These are phyloP conservation scores for Neurospora sp. DNA, from an alignment of 2,329 filamentous ascomycete species.

Conservation along the genomic window DNA sequence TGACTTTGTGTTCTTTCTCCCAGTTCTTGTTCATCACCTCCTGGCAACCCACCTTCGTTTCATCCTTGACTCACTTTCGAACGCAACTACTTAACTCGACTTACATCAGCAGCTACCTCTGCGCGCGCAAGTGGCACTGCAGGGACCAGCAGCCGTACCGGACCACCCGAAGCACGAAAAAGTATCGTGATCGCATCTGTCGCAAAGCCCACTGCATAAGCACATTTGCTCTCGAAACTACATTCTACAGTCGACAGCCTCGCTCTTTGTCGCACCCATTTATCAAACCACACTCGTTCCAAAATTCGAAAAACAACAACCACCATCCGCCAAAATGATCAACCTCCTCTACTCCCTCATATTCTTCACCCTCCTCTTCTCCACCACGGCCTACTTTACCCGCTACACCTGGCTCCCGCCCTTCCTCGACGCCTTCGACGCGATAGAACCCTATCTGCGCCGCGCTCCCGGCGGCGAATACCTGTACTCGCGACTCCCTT, in stretches of 20 bases:
- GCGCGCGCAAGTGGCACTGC: not conserved
- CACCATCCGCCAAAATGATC: constrained; percentile 43
- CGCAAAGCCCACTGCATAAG: not conserved
- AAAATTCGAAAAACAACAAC: not conserved
- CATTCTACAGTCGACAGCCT: not conserved
- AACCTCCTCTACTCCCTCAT: constrained; percentile 73
- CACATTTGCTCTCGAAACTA: not conserved
- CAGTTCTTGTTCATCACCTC: not conserved
- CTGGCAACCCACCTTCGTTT: not conserved
- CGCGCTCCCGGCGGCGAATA: constrained; percentile 42
- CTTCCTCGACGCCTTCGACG: constrained; percentile 40
- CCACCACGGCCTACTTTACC: constrained; percentile 72
- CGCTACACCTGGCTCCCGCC: constrained; percentile 66
- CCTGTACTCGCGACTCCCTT: constrained; percentile 68
- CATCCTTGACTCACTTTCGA: not conserved
- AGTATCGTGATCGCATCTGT: not conserved
- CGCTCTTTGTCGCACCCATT: not conserved
- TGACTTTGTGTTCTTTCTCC: not conserved
- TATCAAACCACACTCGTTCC: not conserved
- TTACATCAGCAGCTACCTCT: not conserved
- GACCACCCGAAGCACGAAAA: not conserved
- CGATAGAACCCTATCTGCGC: constrained; percentile 35
- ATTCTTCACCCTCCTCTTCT: constrained; percentile 59
- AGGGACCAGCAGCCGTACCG: not conserved
- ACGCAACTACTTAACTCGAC: not conserved